Evolutionary conservation across 306 rosid genomes (phyloP).

Genomic region (Dalbergia cochinchinensis): DNA sequence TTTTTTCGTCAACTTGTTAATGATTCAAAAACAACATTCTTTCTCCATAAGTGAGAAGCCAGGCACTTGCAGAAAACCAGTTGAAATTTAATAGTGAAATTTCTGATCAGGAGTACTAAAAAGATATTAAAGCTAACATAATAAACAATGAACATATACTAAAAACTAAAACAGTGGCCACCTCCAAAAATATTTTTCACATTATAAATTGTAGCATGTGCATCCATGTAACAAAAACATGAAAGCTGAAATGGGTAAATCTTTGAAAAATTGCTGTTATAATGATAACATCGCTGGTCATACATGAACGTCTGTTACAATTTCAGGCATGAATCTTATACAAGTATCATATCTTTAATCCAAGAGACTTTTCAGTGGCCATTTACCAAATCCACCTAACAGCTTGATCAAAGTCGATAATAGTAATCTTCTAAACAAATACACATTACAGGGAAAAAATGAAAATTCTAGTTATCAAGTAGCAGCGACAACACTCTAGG

Average conservation of each 20-base stretch:
- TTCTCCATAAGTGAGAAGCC: neutral
- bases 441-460: neutral
- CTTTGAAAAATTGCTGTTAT: slow-evolving; percentile 32
- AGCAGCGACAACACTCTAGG: slow-evolving; percentile 43
- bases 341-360: neutral
- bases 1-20: neutral
- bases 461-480: slow-evolving; percentile 7
- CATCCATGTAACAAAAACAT: neutral
- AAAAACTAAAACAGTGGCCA: neutral
- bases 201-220: slow-evolving; percentile 11
- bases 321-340: slow-evolving; percentile 29
- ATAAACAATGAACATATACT: neutral
- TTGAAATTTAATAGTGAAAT: neutral
- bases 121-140: neutral
- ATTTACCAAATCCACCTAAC: slow-evolving; percentile 33
- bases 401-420: slow-evolving; percentile 41
- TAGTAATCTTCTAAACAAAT: neutral
- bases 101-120: neutral
- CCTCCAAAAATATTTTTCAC: neutral
- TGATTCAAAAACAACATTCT: neutral
- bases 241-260: slow-evolving; percentile 28
- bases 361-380: neutral
- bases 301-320: slow-evolving; percentile 28
- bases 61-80: neutral
- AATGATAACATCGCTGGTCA: slow-evolving; percentile 16